Conservation (phyloP, 345 rosid species). For the Eucalyptus erythrocorys region DNA sequence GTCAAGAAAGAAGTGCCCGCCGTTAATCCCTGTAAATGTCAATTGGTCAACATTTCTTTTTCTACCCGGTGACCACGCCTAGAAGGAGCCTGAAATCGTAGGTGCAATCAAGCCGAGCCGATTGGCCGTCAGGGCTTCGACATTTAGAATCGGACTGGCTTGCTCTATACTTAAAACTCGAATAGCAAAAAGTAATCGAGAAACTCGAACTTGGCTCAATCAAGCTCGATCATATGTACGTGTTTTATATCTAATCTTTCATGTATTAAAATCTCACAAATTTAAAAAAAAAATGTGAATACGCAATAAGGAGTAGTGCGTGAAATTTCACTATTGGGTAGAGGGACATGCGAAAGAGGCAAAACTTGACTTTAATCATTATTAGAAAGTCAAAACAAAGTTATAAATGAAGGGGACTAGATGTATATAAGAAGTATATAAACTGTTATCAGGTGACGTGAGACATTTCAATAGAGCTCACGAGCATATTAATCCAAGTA, state of each 20-base stretch:
- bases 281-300: not conserved
- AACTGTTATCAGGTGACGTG: fast-evolving
- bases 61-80: not conserved
- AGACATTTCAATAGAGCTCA: not conserved
- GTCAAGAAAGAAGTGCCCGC: not conserved
- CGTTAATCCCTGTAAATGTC: not conserved
- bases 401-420: fast-evolving
- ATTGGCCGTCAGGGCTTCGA: not conserved
- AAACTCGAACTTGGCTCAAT: not conserved
- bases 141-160: not conserved
- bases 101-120: not conserved
- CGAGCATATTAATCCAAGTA: fast-evolving
- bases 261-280: not conserved
- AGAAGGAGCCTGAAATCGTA: not conserved
- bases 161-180: not conserved
- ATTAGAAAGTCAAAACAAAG: not conserved
- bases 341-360: fast-evolving
- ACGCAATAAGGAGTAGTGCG: not conserved
- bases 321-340: fast-evolving
- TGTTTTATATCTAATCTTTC: not conserved
- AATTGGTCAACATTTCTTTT: not conserved
- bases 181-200: not conserved
- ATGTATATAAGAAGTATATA: not conserved
- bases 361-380: not conserved
- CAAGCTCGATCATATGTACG: not conserved